Conservation (phyloP, 345 rosid genomes). For the Erodium maritimum region DNA sequence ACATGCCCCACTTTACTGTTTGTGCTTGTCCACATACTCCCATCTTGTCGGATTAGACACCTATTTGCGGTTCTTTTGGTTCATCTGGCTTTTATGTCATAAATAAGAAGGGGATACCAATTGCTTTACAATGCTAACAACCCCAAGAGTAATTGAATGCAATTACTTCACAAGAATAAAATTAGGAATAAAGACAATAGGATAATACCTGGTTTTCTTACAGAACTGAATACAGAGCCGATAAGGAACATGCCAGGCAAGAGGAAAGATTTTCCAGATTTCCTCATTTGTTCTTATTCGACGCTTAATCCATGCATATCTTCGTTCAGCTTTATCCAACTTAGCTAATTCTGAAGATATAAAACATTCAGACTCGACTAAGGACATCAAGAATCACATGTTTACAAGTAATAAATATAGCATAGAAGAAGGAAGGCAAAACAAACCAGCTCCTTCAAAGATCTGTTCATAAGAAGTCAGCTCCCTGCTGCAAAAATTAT, state of each 20-base stretch:
- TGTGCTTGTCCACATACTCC: too few species aligned
- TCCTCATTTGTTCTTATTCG: slow-evolving; percentile 93
- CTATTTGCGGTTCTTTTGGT: neutral
- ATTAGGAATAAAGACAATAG: neutral
- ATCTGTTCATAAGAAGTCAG: slow-evolving; percentile 96
- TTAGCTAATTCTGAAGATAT: slow-evolving; percentile 66
- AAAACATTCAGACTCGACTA: slow-evolving; percentile 1
- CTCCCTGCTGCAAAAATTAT: slow-evolving; percentile 94
- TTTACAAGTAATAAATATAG: slow-evolving; percentile 11
- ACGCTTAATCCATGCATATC: slow-evolving; percentile 98
- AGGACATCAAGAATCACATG: neutral
- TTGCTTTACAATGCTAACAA: neutral
- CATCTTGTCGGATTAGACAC: neutral
- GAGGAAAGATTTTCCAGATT: slow-evolving; percentile 91
- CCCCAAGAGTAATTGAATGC: neutral
- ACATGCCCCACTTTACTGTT: neutral
- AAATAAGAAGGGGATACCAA: neutral
- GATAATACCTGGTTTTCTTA: slow-evolving; percentile 73
- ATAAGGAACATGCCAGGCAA: slow-evolving; percentile 94
- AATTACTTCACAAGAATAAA: neutral
- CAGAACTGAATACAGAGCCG: slow-evolving; percentile 90
- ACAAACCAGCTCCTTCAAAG: slow-evolving; percentile 97
- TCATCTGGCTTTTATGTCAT: neutral
- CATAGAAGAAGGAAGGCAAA: slow-evolving; percentile 7
- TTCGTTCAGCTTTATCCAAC: slow-evolving; percentile 88